Evolutionary conservation across 352 stramenopile species (phyloP).

Genomic region (Globisporangium camurandrum): DNA sequence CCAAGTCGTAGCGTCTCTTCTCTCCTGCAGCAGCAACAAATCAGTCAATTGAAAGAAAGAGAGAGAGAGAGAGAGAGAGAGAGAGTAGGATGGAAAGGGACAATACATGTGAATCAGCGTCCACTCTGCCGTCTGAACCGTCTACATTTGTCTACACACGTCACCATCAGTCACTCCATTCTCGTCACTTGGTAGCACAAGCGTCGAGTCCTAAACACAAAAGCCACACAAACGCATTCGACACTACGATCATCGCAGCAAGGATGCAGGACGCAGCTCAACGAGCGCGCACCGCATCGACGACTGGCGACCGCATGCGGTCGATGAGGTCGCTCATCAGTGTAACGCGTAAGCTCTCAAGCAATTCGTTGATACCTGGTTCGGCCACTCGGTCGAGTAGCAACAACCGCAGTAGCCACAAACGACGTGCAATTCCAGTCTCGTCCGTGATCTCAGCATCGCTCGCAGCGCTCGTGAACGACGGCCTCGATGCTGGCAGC

Average conservation of each 20-base stretch:
- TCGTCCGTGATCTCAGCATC: conserved; percentile 10
- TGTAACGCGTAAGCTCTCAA: not conserved
- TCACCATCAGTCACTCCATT: too few species aligned
- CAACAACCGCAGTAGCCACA: not conserved
- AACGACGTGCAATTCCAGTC: not conserved
- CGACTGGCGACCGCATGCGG: conserved; percentile 1
- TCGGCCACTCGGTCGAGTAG: too few species aligned
- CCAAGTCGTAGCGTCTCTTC: too few species aligned
- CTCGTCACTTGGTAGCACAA: too few species aligned
- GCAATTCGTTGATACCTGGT: too few species aligned
- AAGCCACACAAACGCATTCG: not conserved
- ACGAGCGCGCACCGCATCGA: too few species aligned
- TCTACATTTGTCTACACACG: too few species aligned
- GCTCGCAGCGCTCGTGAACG: conserved; percentile 2
- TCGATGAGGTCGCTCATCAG: not conserved
- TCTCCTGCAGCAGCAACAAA: too few species aligned
- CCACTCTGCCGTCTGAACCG: too few species aligned
- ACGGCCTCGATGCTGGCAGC: not conserved
- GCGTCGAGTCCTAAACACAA: too few species aligned
- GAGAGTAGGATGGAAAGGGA: too few species aligned
- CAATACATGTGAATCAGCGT: too few species aligned
- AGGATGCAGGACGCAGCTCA: conserved; percentile 6
- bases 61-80: not conserved
- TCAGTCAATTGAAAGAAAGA: not conserved
- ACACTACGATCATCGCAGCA: not conserved